Evolutionary conservation across 1,284 basidiomycete species (phyloP), one percentile per base, ranked within the genome.

Genomic region (Ustilago xerochloae): DNA sequence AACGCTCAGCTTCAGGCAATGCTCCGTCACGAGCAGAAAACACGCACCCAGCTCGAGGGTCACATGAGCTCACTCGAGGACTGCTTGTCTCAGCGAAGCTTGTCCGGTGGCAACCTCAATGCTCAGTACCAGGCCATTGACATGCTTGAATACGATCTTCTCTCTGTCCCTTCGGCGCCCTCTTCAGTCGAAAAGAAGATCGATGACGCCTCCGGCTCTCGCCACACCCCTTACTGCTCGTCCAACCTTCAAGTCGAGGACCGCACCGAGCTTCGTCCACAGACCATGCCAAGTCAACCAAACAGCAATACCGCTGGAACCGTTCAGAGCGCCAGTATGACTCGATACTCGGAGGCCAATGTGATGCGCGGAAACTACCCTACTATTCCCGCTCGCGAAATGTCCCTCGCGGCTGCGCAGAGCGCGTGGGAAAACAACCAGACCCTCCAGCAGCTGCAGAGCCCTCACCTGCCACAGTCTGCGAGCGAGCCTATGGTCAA

Each of bases 221-320:
- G 63, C 22, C 62, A 50, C 24, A 63, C 70, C 6, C 64, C 74
- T 2, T 76, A 76, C 55, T 76, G 74, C 52, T 76, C 74, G 4
- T 68, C 69, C 26, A 73, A 76, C 39, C 68, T 76, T 29, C 69
- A 69, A 15, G 3, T 69, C 16, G 74, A 76, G 13, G 74, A 76
- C 43, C 65, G 72, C 16, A 53, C 62, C 55, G 72, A 70, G 41
- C 56, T 69, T 3, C 62, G 72, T 49, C 66, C 51, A 0, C 61
- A 58, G 30, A 16, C 51, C 16, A 26, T 55, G 30, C 58, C 63
- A 9, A 45, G 36, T 32, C 51, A 55, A 16, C 35, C 47, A 26
- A 54, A 54, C 28, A 29, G 26, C 24, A 35, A 13, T 18, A 26
- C 32, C 16, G 12, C n/a, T n/a, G n/a, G n/a, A n/a, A n/a, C 52